phyloP scores from a whole-genome alignment of 176 grass and related monocot genomes.

The Cocos nucifera region DNA sequence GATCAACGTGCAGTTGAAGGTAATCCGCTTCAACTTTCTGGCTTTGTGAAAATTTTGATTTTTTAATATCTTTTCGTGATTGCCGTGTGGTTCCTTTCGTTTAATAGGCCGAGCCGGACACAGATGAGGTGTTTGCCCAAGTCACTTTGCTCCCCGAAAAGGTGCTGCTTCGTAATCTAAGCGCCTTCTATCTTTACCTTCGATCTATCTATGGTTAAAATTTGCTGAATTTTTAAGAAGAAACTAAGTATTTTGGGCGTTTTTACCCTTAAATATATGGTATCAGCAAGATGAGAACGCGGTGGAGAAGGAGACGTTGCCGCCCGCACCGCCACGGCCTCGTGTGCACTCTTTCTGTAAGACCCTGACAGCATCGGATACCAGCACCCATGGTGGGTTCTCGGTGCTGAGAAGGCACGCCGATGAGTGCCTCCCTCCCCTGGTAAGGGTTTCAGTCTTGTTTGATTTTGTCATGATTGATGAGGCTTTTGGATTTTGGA shows the following conservation, averaged over 20 bases:
- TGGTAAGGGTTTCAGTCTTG: slow-evolving; percentile 34
- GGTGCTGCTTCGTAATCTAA: slow-evolving; percentile 19
- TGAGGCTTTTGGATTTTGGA: no score
- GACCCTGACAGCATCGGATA: slow-evolving; percentile 90
- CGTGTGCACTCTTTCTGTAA: slow-evolving; percentile 85
- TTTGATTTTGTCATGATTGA: neutral
- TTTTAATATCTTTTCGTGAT: no score
- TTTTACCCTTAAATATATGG: neutral
- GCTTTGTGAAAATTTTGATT: no score
- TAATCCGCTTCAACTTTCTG: slow-evolving; percentile 9
- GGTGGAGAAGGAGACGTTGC: slow-evolving; percentile 29
- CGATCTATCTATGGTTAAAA: neutral
- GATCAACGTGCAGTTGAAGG: slow-evolving; percentile 81
- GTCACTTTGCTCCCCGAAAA: slow-evolving; percentile 72
- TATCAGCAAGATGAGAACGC: slow-evolving; percentile 48
- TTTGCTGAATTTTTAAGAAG: neutral
- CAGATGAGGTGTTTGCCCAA: slow-evolving; percentile 90
- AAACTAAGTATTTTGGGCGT: slow-evolving; percentile 2
- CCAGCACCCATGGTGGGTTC: slow-evolving; percentile 92
- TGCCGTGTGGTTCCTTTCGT: neutral
- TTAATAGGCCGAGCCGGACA: slow-evolving; percentile 71
- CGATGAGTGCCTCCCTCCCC: slow-evolving; percentile 75
- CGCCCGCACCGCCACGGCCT: slow-evolving; percentile 31
- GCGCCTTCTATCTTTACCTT: slow-evolving; percentile 2
- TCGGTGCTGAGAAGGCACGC: slow-evolving; percentile 84